Evolutionary conservation across 2,329 filamentous ascomycete species (phyloP).

Genomic region (Myriosclerotinia curreyana): DNA sequence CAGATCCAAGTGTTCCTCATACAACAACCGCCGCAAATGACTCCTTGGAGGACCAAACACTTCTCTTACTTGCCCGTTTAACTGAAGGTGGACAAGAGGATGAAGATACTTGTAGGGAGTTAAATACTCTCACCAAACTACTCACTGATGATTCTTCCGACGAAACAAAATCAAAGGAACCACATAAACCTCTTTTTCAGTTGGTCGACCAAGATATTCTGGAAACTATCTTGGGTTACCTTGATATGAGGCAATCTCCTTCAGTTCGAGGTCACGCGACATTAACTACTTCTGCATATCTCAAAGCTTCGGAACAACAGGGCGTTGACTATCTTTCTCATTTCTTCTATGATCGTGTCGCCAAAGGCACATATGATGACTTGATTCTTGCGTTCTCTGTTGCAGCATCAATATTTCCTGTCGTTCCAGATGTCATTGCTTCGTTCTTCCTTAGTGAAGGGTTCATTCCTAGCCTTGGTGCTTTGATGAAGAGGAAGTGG

Average conservation of each 20-base stretch:
- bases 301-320: conserved; percentile 70
- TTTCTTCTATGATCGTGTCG: conserved; percentile 71
- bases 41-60: conserved; percentile 36
- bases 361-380: conserved; percentile 78
- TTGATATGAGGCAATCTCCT: conserved; percentile 77
- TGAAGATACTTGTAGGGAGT: conserved; percentile 60
- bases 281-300: conserved; percentile 76
- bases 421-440: conserved; percentile 72
- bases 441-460: conserved; percentile 84
- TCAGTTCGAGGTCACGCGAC: conserved; percentile 77
- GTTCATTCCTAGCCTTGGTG: conserved; percentile 74
- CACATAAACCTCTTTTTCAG: conserved; percentile 45
- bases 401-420: conserved; percentile 82
- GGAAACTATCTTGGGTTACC: conserved; percentile 79
- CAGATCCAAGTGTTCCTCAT: conserved; percentile 32
- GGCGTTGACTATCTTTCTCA: conserved; percentile 67
- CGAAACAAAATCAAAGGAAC: conserved; percentile 28
- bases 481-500: conserved; percentile 73
- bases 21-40: conserved; percentile 27
- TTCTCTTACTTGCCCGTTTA: conserved; percentile 70
- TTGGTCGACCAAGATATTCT: conserved; percentile 71
- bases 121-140: conserved; percentile 58
- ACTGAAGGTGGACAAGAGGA: conserved; percentile 90
- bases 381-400: conserved; percentile 90
- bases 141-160: conserved; percentile 49